A percentile compares a stretch with the other conserved stretches of the same genome.
Evolutionary conservation across 805 yeast species (phyloP).

Genomic region (Vanderwaltozyma polyspora): DNA sequence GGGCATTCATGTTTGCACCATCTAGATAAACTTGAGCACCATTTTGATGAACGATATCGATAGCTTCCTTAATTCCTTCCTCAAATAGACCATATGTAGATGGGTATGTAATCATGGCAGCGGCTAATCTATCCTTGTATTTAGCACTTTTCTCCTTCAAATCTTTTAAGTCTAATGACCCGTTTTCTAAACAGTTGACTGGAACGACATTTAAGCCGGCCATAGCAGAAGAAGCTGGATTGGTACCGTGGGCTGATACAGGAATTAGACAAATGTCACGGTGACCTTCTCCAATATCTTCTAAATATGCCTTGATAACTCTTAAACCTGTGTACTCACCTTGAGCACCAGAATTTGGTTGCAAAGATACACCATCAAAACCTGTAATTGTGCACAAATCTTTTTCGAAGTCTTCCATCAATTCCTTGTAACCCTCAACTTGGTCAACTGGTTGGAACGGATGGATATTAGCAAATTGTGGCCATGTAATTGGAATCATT

Average conservation of each 20-base stretch:
- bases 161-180: slow-evolving; percentile 77
- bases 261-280: slow-evolving; percentile 90
- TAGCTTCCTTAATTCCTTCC: slow-evolving; percentile 77
- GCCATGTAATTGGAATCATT: slow-evolving; percentile 91
- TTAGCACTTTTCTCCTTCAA: slow-evolving; percentile 59
- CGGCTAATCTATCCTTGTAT: slow-evolving; percentile 64
- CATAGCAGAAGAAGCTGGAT: slow-evolving; percentile 98
- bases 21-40: slow-evolving; percentile 97
- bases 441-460: slow-evolving; percentile 89
- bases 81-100: slow-evolving; percentile 95
- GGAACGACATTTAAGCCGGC: slow-evolving; percentile 90
- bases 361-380: slow-evolving; percentile 77
- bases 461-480: slow-evolving; percentile 78
- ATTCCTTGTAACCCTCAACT: slow-evolving; percentile 73
- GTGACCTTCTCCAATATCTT: slow-evolving; percentile 54
- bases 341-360: slow-evolving; percentile 98
- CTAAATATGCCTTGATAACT: slow-evolving; percentile 69
- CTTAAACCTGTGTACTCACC: slow-evolving; percentile 95
- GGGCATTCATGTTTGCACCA: slow-evolving; percentile 99
- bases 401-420: slow-evolving; percentile 63
- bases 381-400: slow-evolving; percentile 92
- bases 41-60: slow-evolving; percentile 67
- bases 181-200: slow-evolving; percentile 74
- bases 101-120: slow-evolving; percentile 94
- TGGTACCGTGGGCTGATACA: slow-evolving; percentile 96